These are phyloP conservation scores for Backusella morwellensis DNA, from an alignment of 192 early-diverging fungal species.

Conservation along the genomic window DNA sequence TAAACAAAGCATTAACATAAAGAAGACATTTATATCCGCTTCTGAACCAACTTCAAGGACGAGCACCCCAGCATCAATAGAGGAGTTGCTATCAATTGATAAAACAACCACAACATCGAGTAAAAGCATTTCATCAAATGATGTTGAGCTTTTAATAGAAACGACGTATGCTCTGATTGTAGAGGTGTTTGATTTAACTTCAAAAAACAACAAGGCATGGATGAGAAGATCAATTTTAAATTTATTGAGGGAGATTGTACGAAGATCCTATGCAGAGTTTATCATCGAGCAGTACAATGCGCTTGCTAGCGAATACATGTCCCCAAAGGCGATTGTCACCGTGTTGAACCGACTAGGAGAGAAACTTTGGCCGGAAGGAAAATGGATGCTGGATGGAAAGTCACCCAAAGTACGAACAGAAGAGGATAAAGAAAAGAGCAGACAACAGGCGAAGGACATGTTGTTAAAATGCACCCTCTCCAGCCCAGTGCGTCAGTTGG, in stretches of 20 bases:
- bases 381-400: slow-evolving; percentile 6
- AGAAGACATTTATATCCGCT: neutral
- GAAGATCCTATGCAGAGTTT: slow-evolving; percentile 30
- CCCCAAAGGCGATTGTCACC: slow-evolving; percentile 7
- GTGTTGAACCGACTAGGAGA: slow-evolving; percentile 9
- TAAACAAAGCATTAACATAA: neutral
- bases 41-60: neutral
- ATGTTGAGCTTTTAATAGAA: slow-evolving; percentile 34
- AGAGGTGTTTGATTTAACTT: slow-evolving; percentile 32
- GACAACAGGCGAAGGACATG: slow-evolving; percentile 19
- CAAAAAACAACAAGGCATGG: slow-evolving; percentile 32
- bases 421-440: slow-evolving; percentile 27
- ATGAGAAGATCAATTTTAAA: slow-evolving; percentile 32
- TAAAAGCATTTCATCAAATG: slow-evolving; percentile 5
- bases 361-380: slow-evolving; percentile 29
- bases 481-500: slow-evolving; percentile 23
- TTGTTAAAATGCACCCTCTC: slow-evolving; percentile 20
- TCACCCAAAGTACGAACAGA: neutral
- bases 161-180: slow-evolving; percentile 34
- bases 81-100: neutral
- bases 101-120: neutral
- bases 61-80: neutral
- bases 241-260: slow-evolving; percentile 31
- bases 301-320: slow-evolving; percentile 20
- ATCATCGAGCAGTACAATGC: slow-evolving; percentile 28